A percentile compares a stretch with the other conserved stretches of the same genome.
phyloP scores from a whole-genome alignment of 371 early-diverging fungal species.

The Encephalitozoon hellem region DNA sequence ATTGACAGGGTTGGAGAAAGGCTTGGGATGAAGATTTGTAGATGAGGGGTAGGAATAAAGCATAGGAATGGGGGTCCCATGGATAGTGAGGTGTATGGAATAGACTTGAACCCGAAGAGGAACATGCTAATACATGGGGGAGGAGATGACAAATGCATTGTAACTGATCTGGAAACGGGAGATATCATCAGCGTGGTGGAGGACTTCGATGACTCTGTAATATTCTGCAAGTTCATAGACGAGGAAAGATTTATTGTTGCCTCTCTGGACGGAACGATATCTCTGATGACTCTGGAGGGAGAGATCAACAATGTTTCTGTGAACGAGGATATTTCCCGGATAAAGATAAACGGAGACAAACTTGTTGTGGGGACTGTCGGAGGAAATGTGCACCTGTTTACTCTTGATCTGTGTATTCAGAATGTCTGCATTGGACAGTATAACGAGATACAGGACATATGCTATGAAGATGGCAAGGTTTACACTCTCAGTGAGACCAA shows the following conservation, averaged over 20 bases:
- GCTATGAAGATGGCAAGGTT: conserved; percentile 3
- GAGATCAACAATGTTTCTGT: conserved; percentile 3
- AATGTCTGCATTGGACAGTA: conserved; percentile 27
- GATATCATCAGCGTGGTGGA: conserved; percentile 4
- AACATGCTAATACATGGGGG: conserved; percentile 39
- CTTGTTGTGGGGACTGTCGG: conserved; percentile 29
- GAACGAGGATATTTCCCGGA: conserved; percentile 38
- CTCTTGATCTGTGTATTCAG: conserved; percentile 14
- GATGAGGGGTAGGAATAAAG: background rate
- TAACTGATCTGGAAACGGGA: conserved; percentile 3
- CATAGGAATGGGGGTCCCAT: background rate
- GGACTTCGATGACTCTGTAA: conserved; percentile 30
- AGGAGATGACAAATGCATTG: conserved; percentile 8
- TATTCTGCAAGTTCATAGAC: conserved; percentile 29
- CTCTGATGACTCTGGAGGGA: background rate
- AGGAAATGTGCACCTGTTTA: conserved; percentile 36
- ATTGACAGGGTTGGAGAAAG: conserved; percentile 57
- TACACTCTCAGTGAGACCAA: conserved; percentile 14
- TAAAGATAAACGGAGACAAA: background rate
- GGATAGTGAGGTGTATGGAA: conserved; percentile 38
- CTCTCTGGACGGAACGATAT: conserved; percentile 37
- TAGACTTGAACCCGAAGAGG: conserved; percentile 4
- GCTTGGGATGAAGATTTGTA: conserved; percentile 52
- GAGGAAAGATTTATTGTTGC: conserved; percentile 17
- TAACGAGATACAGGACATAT: conserved; percentile 14